A percentile compares a stretch with the other conserved stretches of the same genome.
These are phyloP conservation scores for Calonectria pteridis DNA, from an alignment of 2,329 filamentous ascomycete species.

Conservation along the genomic window DNA sequence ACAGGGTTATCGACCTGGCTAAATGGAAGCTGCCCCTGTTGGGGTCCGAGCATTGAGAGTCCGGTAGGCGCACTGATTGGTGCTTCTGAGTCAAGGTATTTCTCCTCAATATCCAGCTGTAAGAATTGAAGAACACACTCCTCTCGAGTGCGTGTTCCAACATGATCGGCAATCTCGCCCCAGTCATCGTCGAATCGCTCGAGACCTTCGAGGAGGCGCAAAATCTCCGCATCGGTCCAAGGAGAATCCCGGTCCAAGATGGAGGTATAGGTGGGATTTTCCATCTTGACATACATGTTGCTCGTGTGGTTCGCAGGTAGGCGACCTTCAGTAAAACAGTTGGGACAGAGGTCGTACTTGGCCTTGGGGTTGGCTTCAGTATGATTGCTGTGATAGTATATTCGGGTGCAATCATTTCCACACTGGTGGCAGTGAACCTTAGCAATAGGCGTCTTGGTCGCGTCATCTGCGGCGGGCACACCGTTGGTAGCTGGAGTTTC, in stretches of 20 bases:
- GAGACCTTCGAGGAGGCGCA: slow-evolving; percentile 90
- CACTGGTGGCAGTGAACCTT: slow-evolving; percentile 90
- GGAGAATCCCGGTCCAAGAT: slow-evolving; percentile 86
- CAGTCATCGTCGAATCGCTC: slow-evolving; percentile 97
- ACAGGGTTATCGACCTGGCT: slow-evolving; percentile 95
- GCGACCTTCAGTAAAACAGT: slow-evolving; percentile 87
- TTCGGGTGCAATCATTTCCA: slow-evolving; percentile 84
- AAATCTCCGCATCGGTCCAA: slow-evolving; percentile 90
- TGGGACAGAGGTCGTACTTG: slow-evolving; percentile 91
- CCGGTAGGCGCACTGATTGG: slow-evolving; percentile 66
- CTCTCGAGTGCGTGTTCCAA: slow-evolving; percentile 90
- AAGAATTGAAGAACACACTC: slow-evolving; percentile 98
- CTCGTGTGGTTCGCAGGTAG: slow-evolving; percentile 84
- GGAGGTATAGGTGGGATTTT: slow-evolving; percentile 85
- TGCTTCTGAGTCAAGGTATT: slow-evolving; percentile 86
- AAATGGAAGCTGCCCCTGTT: slow-evolving; percentile 87
- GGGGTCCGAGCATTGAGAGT: slow-evolving; percentile 75
- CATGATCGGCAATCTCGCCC: slow-evolving; percentile 92
- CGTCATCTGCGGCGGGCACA: slow-evolving; percentile 67
- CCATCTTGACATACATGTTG: slow-evolving; percentile 87
- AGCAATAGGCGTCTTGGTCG: slow-evolving; percentile 74
- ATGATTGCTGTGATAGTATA: slow-evolving; percentile 71
- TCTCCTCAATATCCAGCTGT: slow-evolving; percentile 96
- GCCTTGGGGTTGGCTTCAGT: slow-evolving; percentile 72
- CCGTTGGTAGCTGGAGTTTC: slow-evolving; percentile 79